These are phyloP conservation scores for Phyllosticta capitalensis DNA, from an alignment of 2,329 filamentous ascomycete genomes.

Conservation along the genomic window DNA sequence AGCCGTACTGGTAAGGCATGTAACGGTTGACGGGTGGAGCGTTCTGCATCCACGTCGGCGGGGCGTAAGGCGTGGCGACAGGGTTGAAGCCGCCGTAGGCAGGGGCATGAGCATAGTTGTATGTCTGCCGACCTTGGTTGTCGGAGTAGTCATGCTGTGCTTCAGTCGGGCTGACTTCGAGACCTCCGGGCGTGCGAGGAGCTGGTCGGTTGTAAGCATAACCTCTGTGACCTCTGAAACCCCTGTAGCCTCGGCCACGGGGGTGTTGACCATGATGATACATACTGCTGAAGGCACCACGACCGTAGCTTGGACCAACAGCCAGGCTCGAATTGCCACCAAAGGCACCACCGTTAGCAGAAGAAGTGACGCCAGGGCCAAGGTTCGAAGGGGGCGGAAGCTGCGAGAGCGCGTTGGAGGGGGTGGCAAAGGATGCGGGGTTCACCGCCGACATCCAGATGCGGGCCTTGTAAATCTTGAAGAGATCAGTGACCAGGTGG, in stretches of 20 bases:
- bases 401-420: slow-evolving; percentile 18
- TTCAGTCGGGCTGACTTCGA: neutral
- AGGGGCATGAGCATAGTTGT: slow-evolving; percentile 5
- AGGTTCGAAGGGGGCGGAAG: slow-evolving; percentile 29
- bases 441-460: slow-evolving; percentile 99
- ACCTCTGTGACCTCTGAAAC: neutral
- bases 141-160: slow-evolving; percentile 6
- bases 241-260: neutral
- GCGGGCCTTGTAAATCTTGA: slow-evolving; percentile 98
- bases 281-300: slow-evolving; percentile 9
- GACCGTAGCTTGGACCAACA: slow-evolving; percentile 5
- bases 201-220: neutral
- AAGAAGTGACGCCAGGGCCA: slow-evolving; percentile 27
- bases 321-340: neutral
- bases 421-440: slow-evolving; percentile 67
- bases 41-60: slow-evolving; percentile 6
- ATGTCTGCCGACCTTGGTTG: neutral
- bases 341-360: slow-evolving; percentile 10
- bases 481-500: slow-evolving; percentile 88
- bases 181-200: slow-evolving; percentile 4
- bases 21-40: neutral
- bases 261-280: neutral
- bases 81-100: slow-evolving; percentile 9
- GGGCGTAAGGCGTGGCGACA: slow-evolving; percentile 6
- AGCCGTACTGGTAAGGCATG: slow-evolving; percentile 6